Conservation (phyloP, 805 yeast species). For the Candida succiphila region DNA sequence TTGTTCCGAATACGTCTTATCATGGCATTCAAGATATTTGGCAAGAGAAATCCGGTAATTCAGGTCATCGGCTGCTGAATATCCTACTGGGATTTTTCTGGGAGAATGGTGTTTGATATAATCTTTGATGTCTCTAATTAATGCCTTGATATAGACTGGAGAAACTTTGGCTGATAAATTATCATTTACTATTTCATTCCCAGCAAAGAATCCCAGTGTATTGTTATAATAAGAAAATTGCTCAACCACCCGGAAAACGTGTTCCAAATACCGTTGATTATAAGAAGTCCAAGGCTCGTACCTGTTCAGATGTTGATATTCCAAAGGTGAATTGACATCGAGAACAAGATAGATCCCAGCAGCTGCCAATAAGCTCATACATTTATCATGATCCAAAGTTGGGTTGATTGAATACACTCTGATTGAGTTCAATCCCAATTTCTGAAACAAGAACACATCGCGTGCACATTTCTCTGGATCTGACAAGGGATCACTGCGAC, state of each 20-base stretch:
- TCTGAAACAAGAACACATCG: conserved; percentile 70
- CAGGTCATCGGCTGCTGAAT: conserved; percentile 93
- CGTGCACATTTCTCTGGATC: conserved; percentile 65
- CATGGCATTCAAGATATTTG: conserved; percentile 69
- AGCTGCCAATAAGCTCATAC: conserved; percentile 85
- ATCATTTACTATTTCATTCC: conserved; percentile 86
- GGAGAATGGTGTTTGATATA: conserved; percentile 51
- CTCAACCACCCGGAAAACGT: conserved; percentile 68
- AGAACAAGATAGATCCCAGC: conserved; percentile 89
- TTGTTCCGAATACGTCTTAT: conserved; percentile 36
- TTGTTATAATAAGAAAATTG: conserved; percentile 80
- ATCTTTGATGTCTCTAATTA: conserved; percentile 71
- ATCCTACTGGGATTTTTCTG: conserved; percentile 80
- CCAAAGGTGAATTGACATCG: conserved; percentile 85
- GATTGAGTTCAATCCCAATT: conserved; percentile 76
- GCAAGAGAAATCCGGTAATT: conserved; percentile 68
- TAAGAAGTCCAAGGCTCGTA: conserved; percentile 92
- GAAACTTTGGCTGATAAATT: conserved; percentile 56
- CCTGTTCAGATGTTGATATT: conserved; percentile 71
- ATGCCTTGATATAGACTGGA: conserved; percentile 69
- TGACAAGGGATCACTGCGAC: conserved; percentile 53
- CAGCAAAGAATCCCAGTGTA: conserved; percentile 86
- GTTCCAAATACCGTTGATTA: conserved; percentile 57
- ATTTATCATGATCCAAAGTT: conserved; percentile 74
- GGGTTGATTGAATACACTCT: conserved; percentile 81